phyloP scores from a whole-genome alignment of 805 yeast species.

The Wickerhamiella australiensis region DNA sequence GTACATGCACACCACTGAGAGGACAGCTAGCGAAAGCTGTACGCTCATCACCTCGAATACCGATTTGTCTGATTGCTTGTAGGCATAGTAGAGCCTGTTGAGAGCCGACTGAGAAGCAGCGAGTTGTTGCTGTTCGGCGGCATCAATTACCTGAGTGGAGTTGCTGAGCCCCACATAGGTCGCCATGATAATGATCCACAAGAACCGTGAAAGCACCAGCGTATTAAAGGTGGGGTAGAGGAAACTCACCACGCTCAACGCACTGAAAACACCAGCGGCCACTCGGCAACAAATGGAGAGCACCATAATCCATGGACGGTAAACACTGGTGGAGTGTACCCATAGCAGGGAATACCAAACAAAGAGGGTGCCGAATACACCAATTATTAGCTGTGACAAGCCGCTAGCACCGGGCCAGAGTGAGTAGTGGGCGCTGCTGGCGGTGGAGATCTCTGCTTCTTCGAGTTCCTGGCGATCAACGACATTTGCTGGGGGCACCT shows the following conservation, averaged over 20 bases:
- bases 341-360: neutral
- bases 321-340: neutral
- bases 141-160: neutral
- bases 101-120: conserved; percentile 1
- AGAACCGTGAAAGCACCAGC: neutral
- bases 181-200: conserved; percentile 2
- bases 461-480: conserved; percentile 7
- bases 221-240: conserved; percentile 5
- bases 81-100: conserved; percentile 4
- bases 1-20: neutral
- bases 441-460: conserved; percentile 10
- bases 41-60: neutral
- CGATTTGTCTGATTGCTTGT: neutral
- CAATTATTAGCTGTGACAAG: neutral
- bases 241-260: neutral
- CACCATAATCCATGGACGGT: conserved; percentile 1
- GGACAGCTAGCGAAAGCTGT: neutral
- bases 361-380: neutral
- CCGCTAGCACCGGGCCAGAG: conserved; percentile 8
- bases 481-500: neutral
- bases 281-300: neutral
- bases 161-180: neutral
- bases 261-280: neutral
- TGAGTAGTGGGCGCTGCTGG: conserved; percentile 4
- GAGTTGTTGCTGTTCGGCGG: neutral